Conservation (phyloP, 495 filamentous ascomycete genomes). For the Talaromyces thailandensis region DNA sequence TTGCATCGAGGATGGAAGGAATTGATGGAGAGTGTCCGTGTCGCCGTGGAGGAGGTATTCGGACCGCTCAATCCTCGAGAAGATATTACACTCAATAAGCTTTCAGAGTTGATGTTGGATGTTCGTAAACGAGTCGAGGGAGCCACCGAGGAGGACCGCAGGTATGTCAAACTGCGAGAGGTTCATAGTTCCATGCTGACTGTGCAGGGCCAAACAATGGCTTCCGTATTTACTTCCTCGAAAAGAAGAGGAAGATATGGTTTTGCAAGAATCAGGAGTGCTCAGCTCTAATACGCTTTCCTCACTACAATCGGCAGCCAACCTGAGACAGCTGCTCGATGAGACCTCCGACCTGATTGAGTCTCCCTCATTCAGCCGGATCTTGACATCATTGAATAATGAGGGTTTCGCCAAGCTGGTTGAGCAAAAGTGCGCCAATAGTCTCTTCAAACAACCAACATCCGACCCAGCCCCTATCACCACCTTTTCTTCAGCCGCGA, state of each 20-base stretch:
- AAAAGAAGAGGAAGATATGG: slow-evolving; percentile 61
- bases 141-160: slow-evolving; percentile 52
- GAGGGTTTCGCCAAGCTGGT: slow-evolving; percentile 74
- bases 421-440: slow-evolving; percentile 64
- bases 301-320: slow-evolving; percentile 35
- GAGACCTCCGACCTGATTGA: slow-evolving; percentile 95
- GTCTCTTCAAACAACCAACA: slow-evolving; percentile 58
- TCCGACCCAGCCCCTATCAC: slow-evolving; percentile 28
- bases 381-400: slow-evolving; percentile 79
- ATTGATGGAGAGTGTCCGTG: slow-evolving; percentile 67
- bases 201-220: slow-evolving; percentile 51
- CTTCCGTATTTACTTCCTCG: slow-evolving; percentile 78
- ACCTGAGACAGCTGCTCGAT: slow-evolving; percentile 80
- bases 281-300: slow-evolving; percentile 41
- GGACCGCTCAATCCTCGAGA: slow-evolving; percentile 79
- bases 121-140: slow-evolving; percentile 82
- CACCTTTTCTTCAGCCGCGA: slow-evolving; percentile 33
- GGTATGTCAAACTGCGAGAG: slow-evolving; percentile 28
- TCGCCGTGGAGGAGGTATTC: slow-evolving; percentile 78
- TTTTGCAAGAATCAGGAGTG: slow-evolving; percentile 78
- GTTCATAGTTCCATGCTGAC: slow-evolving; percentile 8
- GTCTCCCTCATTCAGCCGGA: slow-evolving; percentile 77
- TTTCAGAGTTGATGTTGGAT: slow-evolving; percentile 69
- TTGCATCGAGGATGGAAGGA: slow-evolving; percentile 83
- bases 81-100: slow-evolving; percentile 66